phyloP scores from a whole-genome alignment of 371 early-diverging fungal species.

The Actinomortierella ambigua region DNA sequence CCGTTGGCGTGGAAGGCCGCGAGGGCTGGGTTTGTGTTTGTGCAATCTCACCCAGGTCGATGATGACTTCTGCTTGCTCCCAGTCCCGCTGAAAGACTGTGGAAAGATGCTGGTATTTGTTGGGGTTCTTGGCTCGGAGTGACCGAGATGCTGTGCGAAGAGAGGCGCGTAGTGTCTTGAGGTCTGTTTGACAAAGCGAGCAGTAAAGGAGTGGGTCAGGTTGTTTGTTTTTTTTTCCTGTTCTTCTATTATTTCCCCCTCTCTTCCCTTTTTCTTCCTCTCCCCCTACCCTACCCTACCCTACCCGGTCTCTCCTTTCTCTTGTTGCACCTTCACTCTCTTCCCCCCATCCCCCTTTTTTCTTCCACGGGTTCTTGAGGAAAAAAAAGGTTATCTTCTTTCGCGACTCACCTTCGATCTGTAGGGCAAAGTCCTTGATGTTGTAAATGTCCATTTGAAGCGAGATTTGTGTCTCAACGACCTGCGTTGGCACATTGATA shows the following conservation, averaged over 20 bases:
- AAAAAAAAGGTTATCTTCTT: too few relatives aligned
- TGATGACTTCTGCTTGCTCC: constrained; percentile 49
- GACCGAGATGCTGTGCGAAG: constrained; percentile 34
- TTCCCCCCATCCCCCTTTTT: too few relatives aligned
- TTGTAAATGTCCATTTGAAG: constrained; percentile 45
- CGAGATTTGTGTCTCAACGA: constrained; percentile 45
- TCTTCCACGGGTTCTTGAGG: too few relatives aligned
- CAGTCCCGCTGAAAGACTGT: constrained; percentile 45
- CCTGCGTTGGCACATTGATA: constrained; percentile 43
- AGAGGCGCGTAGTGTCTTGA: constrained; percentile 20
- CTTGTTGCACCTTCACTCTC: too few relatives aligned
- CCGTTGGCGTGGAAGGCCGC: too few relatives aligned
- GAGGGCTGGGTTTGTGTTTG: constrained; percentile 10
- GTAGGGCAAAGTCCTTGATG: constrained; percentile 43
- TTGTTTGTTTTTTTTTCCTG: not conserved
- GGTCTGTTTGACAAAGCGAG: constrained; percentile 5
- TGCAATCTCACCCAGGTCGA: constrained; percentile 48
- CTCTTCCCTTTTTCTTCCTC: too few relatives aligned
- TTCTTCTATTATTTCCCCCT: too few relatives aligned
- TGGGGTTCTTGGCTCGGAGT: constrained; percentile 28
- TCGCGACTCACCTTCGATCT: constrained; percentile 36
- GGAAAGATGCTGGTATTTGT: constrained; percentile 37
- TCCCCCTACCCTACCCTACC: too few relatives aligned
- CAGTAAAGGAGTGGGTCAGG: not conserved
- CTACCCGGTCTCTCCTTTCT: too few relatives aligned